Percentiles rank a stretch among this genome's conserved stretches.
phyloP scores from a whole-genome alignment of 139 green algal genomes.

The Edaphochlamys debaryana region DNA sequence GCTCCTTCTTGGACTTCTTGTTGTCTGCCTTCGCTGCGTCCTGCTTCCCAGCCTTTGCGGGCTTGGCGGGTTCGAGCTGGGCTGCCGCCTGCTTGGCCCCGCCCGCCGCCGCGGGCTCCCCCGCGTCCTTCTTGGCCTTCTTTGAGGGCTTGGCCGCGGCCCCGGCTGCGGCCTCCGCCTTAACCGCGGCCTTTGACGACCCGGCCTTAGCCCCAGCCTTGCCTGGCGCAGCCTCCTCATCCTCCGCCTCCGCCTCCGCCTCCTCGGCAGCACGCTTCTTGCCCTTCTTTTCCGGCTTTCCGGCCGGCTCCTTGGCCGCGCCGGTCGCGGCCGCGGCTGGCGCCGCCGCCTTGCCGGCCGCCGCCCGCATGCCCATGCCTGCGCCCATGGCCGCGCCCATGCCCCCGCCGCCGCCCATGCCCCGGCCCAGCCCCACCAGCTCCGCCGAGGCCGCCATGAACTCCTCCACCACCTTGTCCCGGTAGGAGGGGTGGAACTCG shows the following conservation, averaged over 20 bases:
- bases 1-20: neutral
- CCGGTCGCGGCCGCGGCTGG: neutral
- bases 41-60: neutral
- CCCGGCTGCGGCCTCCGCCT: neutral
- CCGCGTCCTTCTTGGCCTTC: too few relatives aligned
- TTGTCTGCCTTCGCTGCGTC: neutral
- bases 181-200: neutral
- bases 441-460: conserved; percentile 45
- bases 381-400: neutral
- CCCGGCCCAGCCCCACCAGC: neutral
- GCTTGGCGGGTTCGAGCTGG: neutral
- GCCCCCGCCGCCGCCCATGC: neutral
- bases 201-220: neutral
- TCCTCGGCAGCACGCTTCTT: neutral
- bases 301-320: neutral
- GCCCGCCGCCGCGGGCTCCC: neutral
- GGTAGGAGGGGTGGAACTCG: conserved; percentile 52
- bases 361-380: neutral
- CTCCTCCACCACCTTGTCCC: conserved; percentile 48
- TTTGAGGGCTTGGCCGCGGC: neutral
- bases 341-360: neutral
- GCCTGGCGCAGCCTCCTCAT: neutral
- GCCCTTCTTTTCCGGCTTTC: neutral
- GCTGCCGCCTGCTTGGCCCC: neutral
- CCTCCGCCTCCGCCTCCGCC: neutral